phyloP scores from a whole-genome alignment of 371 early-diverging fungal species.

The Sanchytrium tribonematis region DNA sequence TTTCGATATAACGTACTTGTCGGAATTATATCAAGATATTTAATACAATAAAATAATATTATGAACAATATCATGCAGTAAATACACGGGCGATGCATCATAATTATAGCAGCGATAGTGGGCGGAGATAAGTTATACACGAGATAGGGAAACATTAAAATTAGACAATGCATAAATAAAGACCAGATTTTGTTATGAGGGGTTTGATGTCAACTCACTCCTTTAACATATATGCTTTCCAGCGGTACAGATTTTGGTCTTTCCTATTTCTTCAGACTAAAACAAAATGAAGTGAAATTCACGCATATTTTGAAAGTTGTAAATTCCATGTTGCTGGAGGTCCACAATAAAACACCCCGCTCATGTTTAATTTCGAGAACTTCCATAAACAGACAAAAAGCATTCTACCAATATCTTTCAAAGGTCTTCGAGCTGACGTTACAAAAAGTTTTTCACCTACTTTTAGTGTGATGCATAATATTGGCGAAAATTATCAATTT shows the following conservation, averaged over 20 bases:
- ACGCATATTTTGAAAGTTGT: too few relatives aligned
- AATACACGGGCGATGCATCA: background rate
- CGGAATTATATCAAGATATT: too few relatives aligned
- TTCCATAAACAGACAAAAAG: background rate
- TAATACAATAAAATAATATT: background rate
- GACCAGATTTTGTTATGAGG: too few relatives aligned
- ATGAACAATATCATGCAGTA: background rate
- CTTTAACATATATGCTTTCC: too few relatives aligned
- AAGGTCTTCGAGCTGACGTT: background rate
- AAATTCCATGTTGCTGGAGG: too few relatives aligned
- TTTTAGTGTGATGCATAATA: conserved; percentile 1
- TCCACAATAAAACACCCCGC: too few relatives aligned
- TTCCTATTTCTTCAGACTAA: too few relatives aligned
- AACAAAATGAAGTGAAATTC: too few relatives aligned
- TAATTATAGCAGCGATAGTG: background rate
- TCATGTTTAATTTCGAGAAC: background rate
- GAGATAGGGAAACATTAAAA: background rate
- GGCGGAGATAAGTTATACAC: background rate
- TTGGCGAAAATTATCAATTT: background rate
- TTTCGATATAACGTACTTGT: too few relatives aligned
- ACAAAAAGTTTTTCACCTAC: background rate
- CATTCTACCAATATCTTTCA: background rate
- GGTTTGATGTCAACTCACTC: too few relatives aligned
- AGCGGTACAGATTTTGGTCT: too few relatives aligned
- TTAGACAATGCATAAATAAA: background rate